Base-by-base conservation (phyloP, 176 grass and related monocot genomes). In the Neostapfia colusana region DNA sequence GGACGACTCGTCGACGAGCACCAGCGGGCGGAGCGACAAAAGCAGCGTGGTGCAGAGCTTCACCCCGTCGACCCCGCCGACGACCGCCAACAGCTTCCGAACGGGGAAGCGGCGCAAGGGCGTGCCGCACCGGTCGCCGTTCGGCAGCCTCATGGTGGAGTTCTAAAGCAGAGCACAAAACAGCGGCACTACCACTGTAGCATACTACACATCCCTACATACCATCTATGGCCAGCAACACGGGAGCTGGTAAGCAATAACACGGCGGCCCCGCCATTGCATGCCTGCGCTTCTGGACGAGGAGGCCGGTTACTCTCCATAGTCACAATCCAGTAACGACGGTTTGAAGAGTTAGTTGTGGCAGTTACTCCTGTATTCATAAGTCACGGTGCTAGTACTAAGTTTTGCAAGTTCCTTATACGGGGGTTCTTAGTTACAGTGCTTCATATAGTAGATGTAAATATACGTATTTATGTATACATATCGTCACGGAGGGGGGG, bases 41-140 rank as follows among this genome's bases (percentile, higher is more conserved):
- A 89, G 78, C 88, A 85, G 73, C 76, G 90, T 89, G 40, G 84
- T 86, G 74, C 88, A 93, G 81, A 97, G 86, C 80, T 93, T 91
- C 81, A 78, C 73, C 62, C 95, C 89, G 28, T 78, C 72, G 1
- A 90, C 94, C 27, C 88, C 95, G 56, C 86, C 85, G 82, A 50
- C 85, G 45, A 70, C 82, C 50, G 67, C 82, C 37, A 87, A 82
- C 87, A 84, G 83, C 77, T 86, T 73, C 78, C 85, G 86, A 70
- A 61, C 75, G 27, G 72, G 81, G 68, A 97, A 93, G 85, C 82
- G 94, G 61, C 88, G 94, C 77, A 97, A 97, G 91, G 94, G 94
- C 86, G 73, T 97, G 51, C 94, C 94, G 26, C 94, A 85, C 80
- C 85, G 94, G 50, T 88, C 94, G 59, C 88, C 94, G 10, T 91